Conservation (phyloP, 1,139 yeast genomes). For the Yamadazyma diospyri region DNA sequence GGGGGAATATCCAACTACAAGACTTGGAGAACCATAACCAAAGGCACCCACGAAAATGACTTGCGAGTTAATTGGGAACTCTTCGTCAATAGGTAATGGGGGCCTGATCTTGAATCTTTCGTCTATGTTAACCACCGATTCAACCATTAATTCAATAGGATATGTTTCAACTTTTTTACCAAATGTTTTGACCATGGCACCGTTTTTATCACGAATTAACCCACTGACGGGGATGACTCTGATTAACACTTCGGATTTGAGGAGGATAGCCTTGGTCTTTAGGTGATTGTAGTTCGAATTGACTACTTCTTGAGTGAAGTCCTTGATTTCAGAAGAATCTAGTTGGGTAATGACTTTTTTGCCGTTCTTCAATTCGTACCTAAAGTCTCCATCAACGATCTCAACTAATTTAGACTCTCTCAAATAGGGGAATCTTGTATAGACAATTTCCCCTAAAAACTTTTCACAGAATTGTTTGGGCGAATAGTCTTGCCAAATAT, state of each 20-base stretch:
- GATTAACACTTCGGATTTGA: constrained; percentile 53
- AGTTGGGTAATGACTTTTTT: constrained; percentile 27
- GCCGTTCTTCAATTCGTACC: constrained; percentile 36
- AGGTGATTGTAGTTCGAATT: constrained; percentile 24
- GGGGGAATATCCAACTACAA: constrained; percentile 59
- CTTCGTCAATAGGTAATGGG: constrained; percentile 76
- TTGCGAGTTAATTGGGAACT: constrained; percentile 70
- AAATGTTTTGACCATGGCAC: constrained; percentile 74
- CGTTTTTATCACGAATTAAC: constrained; percentile 60
- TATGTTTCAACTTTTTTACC: constrained; percentile 50
- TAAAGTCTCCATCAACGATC: constrained; percentile 53
- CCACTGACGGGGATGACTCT: constrained; percentile 82
- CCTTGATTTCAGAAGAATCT: constrained; percentile 35
- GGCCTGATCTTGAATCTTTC: constrained; percentile 67
- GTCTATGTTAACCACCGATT: constrained; percentile 70
- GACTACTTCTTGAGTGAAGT: constrained; percentile 24
- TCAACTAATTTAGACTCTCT: constrained; percentile 73
- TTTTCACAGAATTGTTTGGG: constrained; percentile 52
- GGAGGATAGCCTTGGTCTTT: constrained; percentile 54
- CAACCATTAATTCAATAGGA: constrained; percentile 80
- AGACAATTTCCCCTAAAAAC: constrained; percentile 35
- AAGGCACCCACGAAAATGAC: constrained; percentile 84
- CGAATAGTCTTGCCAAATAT: constrained; percentile 45
- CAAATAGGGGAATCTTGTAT: constrained; percentile 85
- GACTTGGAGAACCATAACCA: constrained; percentile 86